Base-by-base conservation (phyloP, 2,329 filamentous ascomycete species). In the Penicillium vulpinum region DNA sequence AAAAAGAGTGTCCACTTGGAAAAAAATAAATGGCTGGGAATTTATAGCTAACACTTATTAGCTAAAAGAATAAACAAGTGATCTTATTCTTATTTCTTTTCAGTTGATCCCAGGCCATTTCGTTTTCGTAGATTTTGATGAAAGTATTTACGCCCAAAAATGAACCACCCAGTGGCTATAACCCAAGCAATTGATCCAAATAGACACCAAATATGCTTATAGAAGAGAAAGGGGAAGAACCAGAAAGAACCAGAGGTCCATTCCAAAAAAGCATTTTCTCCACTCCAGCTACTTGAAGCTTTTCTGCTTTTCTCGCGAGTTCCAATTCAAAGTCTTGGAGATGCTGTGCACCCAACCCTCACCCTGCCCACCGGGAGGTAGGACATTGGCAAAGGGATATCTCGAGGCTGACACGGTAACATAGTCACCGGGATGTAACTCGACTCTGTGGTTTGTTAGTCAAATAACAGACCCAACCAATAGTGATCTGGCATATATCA, bases 321-420 rank as follows among this genome's bases (percentile, higher is more conserved):
- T 81, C 79, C 79, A 81, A 58, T 81, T 78, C 59, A 81, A 59
- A 2, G 78, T 81, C 60, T 78, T 78, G 1, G 77, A 79, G 47
- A 81, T 80, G 61, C 78, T 80, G 40, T 77, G 75, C 51, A 81
- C 75, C 79, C 79, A 81, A 46, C 80, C 78, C 56, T 81, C 78
- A 29, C 77, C 78, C 11, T 77, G 72, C 39, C 73, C 70, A 7
- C 70, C 72, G 7, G 73, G 69, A 5, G 78, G 78, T 61, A 80
- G 67, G 28, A 81, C 78, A 63, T 78, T 80, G 22, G 79, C 79
- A 68, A 81, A 82, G 2, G 80, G 80, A 63, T 80, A 82, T 55
- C 79, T 70, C 7, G 78, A 80, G 16, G 80, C 80, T 9, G 77
- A 80, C n/a, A 82, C 77, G 0, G 79, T 82, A 35, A 81, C 77